Evolutionary conservation across 1,139 yeast genomes (phyloP), one percentile per base, ranked within the genome.

Genomic region (Protomyces pachydermus): DNA sequence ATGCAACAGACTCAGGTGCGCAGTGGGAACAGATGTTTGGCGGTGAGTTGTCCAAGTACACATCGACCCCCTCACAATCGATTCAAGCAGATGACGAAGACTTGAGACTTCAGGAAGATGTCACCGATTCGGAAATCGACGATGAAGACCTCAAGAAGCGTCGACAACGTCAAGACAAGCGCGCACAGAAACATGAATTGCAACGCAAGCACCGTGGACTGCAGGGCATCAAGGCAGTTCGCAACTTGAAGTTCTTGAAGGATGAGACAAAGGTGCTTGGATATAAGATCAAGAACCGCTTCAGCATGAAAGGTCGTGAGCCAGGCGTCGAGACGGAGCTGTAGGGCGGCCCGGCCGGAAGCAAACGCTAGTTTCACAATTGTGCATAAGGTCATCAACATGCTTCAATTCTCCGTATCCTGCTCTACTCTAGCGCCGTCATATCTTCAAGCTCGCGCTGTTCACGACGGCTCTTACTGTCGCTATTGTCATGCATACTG

Each of bases 261-360:
- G 64, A 60, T 23, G 64, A 60, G 50, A 53, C 54, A 38, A 60
- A 60, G 28, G 64, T 60, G 16, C 57, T 45, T 14, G 58, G 58
- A 2, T 54, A 60, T 51, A 54, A 60, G 37, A 23, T 60, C 48
- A 54, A 38, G 20, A 56, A 32, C 39, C 56, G 46, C 25, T 56
- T 61, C 53, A 51, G 58, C 32, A 50, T 61, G 56, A 58, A 61
- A n/a, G 65, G 61, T 23, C 50, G 65, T 14, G 38, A 55, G 34
- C 65, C 65, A 5, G 65, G 46, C 23, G 64, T 60, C 2, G 64
- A 60, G 51, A 54, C 60, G 14, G 64, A 60, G 42, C 8, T 60
- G n/a, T 60, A 42, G 56, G 20, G 10, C 20, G 2, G 18, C 25
- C 14, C 18, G 23, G 23, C 23, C n/a, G 14, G 9, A 12, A 38